Evolutionary conservation across 202 grass and related monocot species (phyloP), one percentile per base, ranked within the genome.

Genomic region (Carex sylvatica): DNA sequence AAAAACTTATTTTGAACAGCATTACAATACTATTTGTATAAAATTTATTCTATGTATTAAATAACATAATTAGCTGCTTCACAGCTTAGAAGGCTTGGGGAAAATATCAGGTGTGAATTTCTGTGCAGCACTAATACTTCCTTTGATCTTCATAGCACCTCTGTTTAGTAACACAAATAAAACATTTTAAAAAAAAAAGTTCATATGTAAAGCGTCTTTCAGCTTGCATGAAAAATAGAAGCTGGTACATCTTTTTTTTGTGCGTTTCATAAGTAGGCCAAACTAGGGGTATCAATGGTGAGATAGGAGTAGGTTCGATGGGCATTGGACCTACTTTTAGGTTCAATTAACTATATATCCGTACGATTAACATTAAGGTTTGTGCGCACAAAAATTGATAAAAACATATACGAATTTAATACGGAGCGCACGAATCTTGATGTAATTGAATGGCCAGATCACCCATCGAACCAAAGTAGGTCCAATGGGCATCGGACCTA

Each of bases 71-170:
- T 18, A 63, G 36, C 70, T 85, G 20, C 52, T 83, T 91, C 88
- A 94, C 72, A 98, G 78, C 69, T 98, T 98, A 0, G 92, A 83
- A 56, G 92, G 89, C 80, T 93, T 98, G 38, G 95, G 95, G 73
- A 98, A 98, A 79, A 98, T 98, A 62, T 95, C 92, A 58, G 89
- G 95, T 2, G 92, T 98, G 84, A 98, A 98, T 82, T 95, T 98
- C 84, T 93, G 89, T 2, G 91, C 92, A 2, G 95, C 92, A 61
- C 56, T 86, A 4, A 95, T 95, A 76, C 90, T 93, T 80, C 92
- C 95, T 84, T 98, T 98, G 65, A 98, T 98, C 86, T 95, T 98
- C 79, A 95, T 85, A 22, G 83, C 82, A 20, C 93, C 93, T 59
- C 93, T 93, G 89, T 73, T 82, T 40, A 31, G 9, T 18, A 74